Evolutionary conservation across 805 yeast species (phyloP), one percentile per base, ranked within the genome.

Genomic region (Metschnikowia peoriensis): DNA sequence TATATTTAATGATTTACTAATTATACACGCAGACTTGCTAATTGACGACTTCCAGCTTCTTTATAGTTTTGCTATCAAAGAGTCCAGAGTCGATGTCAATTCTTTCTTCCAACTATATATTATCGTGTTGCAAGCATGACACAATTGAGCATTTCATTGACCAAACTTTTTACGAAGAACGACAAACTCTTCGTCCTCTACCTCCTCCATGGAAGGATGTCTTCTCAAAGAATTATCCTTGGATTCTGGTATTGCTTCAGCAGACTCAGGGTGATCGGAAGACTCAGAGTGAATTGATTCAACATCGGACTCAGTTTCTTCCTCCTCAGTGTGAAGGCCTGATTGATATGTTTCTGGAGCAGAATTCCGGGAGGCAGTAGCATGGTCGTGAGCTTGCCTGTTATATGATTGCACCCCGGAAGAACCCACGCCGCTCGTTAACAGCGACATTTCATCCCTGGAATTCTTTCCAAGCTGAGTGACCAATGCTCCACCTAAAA

Each of bases 161-260:
- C 45, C 50, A 27, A 40, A 41, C 41, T 66, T 72, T 60, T 73
- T 74, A 49, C 72, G 69, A 51, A 72, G 66, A 66, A 71, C 61
- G 10, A 73, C 73, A 56, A 70, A 73, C 49, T 68, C 72, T 44
- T 68, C 71, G 52, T 68, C 72, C 38, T 67, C 71, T 7, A 67
- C 67, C 29, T 66, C 70, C 46, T 67, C 72, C 41, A 68, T 41
- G n/a, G 57, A 54, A 29, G 61, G 57, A 22, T 55, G 58, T 37
- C 44, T 57, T 50, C 48, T 56, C 29, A 59, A 51, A 16, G 47
- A 45, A 14, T 53, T 46, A 17, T 28, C 28, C 6, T n/a, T 35
- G 28, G 14, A n/a, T 27, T 41, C 41, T 15, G 51, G 44, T 8
- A 42, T 29, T 6, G 50, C 41, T 12, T 43, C 56, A 7, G 28